phyloP scores from a whole-genome alignment of 768 basidiomycete genomes.

The Termitomyces heimii region DNA sequence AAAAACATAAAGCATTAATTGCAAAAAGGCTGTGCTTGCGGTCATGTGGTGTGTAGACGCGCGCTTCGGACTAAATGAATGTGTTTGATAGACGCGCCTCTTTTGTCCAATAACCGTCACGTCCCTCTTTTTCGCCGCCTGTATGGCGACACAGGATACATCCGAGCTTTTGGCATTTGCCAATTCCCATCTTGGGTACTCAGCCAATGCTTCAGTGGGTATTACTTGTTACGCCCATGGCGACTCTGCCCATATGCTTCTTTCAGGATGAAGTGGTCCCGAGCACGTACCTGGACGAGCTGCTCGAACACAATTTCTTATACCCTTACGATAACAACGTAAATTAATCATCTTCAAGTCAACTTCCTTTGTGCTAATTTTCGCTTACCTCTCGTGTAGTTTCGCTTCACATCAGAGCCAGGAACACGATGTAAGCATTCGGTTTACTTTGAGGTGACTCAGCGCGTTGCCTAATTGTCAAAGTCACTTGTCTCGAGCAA shows the following conservation, averaged over 20 bases:
- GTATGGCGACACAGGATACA: slow-evolving; percentile 4
- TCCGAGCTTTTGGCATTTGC: slow-evolving; percentile 2
- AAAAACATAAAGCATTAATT: too few species aligned
- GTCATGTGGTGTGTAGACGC: neutral
- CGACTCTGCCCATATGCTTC: neutral
- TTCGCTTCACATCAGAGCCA: slow-evolving; percentile 29
- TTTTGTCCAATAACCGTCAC: neutral
- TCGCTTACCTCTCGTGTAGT: slow-evolving; percentile 21
- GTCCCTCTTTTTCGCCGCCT: neutral
- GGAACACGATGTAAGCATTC: slow-evolving; percentile 30
- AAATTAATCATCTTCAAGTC: slow-evolving; percentile 4
- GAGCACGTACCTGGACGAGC: slow-evolving; percentile 26
- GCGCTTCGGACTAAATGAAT: neutral
- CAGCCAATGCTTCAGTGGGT: slow-evolving; percentile 5
- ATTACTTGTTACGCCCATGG: neutral
- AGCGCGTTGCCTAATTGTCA: slow-evolving; percentile 27
- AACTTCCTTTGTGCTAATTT: neutral
- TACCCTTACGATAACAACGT: slow-evolving; percentile 30
- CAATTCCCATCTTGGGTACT: slow-evolving; percentile 10
- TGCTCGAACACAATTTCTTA: slow-evolving; percentile 23
- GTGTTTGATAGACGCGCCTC: neutral
- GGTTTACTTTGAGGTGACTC: neutral
- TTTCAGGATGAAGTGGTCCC: slow-evolving; percentile 20
- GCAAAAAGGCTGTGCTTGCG: neutral
- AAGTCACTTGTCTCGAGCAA: slow-evolving; percentile 39